Evolutionary conservation across 345 rosid genomes (phyloP).

Genomic region (Brassica juncea): DNA sequence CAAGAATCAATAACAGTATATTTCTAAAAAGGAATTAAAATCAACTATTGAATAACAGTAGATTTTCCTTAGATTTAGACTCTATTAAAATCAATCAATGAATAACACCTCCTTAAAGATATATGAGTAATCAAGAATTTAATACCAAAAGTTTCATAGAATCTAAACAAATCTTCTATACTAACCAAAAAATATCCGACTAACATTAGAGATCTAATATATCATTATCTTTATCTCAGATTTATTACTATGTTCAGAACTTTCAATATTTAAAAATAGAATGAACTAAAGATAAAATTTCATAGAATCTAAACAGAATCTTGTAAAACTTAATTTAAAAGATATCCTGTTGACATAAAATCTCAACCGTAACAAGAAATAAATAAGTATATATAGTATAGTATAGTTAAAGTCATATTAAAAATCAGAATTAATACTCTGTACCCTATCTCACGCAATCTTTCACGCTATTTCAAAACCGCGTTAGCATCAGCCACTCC

Average conservation of each 20-base stretch:
- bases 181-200: neutral
- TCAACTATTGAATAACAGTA: too few species aligned
- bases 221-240: neutral
- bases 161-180: neutral
- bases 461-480: slow-evolving; percentile 36
- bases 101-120: too few species aligned
- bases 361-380: neutral
- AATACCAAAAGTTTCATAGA: neutral
- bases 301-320: neutral
- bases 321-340: neutral
- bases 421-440: neutral
- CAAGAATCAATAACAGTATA: too few species aligned
- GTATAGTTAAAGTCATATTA: neutral
- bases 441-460: slow-evolving; percentile 25
- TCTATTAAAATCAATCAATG: too few species aligned
- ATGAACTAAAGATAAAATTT: neutral
- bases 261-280: neutral
- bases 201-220: neutral
- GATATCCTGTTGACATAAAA: neutral
- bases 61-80: too few species aligned
- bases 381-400: neutral
- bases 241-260: neutral
- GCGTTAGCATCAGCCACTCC: slow-evolving; percentile 36
- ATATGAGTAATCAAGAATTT: neutral
- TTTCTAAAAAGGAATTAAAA: too few species aligned